Conservation (phyloP, 805 yeast genomes). For the Groenewaldozyma salmanticensis region DNA sequence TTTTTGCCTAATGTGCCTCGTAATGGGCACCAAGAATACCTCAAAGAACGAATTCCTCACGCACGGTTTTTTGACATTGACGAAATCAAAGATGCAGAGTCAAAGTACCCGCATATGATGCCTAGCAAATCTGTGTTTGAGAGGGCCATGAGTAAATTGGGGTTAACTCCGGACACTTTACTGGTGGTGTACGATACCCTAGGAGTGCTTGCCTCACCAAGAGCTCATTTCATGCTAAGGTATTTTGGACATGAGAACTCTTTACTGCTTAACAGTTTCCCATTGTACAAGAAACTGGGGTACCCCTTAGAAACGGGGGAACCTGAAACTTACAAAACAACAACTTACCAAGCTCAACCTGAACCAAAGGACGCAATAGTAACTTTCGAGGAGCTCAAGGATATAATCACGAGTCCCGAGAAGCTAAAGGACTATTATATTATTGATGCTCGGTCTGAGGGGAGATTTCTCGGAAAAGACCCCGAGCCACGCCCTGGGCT, state of each 20-base stretch:
- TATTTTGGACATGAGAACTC: slow-evolving; percentile 70
- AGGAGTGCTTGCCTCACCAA: slow-evolving; percentile 80
- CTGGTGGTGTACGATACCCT: slow-evolving; percentile 76
- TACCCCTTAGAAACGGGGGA: slow-evolving; percentile 36
- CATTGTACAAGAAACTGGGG: slow-evolving; percentile 37
- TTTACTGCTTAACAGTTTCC: slow-evolving; percentile 60
- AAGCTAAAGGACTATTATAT: slow-evolving; percentile 30
- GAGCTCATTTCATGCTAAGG: slow-evolving; percentile 86
- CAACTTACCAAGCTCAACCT: slow-evolving; percentile 20
- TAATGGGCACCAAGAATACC: slow-evolving; percentile 37
- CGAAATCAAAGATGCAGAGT: slow-evolving; percentile 44
- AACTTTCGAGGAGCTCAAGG: slow-evolving; percentile 54
- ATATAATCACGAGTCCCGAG: slow-evolving; percentile 41
- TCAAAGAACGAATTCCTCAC: slow-evolving; percentile 54
- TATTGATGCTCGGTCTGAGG: slow-evolving; percentile 74
- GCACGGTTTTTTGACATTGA: slow-evolving; percentile 77
- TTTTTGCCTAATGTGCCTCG: slow-evolving; percentile 69
- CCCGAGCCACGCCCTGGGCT: slow-evolving; percentile 89
- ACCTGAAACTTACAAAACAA: slow-evolving; percentile 13
- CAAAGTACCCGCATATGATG: slow-evolving; percentile 84
- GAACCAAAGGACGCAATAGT: slow-evolving; percentile 44
- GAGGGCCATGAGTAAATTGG: slow-evolving; percentile 27
- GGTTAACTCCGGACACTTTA: slow-evolving; percentile 36
- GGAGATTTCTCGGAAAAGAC: slow-evolving; percentile 65
- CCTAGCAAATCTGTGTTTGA: slow-evolving; percentile 55